Percentiles rank a stretch among this genome's conserved stretches.
phyloP scores from a whole-genome alignment of 1,284 basidiomycete species.

The Ustilago curta region DNA sequence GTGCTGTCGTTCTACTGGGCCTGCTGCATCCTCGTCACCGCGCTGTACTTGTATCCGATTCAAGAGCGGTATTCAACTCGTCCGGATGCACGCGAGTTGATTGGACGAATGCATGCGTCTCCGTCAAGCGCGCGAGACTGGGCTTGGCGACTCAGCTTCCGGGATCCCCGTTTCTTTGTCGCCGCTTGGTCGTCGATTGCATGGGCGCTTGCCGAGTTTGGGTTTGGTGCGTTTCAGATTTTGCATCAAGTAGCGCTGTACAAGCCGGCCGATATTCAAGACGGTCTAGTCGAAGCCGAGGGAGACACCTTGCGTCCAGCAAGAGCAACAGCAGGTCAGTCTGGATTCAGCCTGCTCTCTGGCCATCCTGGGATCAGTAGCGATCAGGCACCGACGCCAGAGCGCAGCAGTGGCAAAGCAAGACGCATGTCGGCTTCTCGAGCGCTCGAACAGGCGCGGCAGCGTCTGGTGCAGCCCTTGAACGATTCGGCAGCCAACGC shows the following conservation, averaged over 20 bases:
- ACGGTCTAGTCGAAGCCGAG: background rate
- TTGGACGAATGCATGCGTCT: background rate
- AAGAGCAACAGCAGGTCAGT: slow-evolving; percentile 21
- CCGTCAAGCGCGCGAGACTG: slow-evolving; percentile 24
- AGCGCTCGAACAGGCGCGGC: slow-evolving; percentile 44
- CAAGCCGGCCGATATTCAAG: slow-evolving; percentile 24
- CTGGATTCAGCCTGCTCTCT: slow-evolving; percentile 39
- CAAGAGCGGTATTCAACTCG: slow-evolving; percentile 31
- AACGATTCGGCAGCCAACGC: background rate
- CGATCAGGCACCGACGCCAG: slow-evolving; percentile 20
- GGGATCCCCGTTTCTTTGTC: slow-evolving; percentile 47
- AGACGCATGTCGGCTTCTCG: slow-evolving; percentile 38
- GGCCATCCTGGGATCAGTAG: slow-evolving; percentile 12
- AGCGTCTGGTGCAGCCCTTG: slow-evolving; percentile 34
- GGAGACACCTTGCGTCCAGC: background rate
- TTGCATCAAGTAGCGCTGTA: slow-evolving; percentile 48
- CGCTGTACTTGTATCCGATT: slow-evolving; percentile 45
- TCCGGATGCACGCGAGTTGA: background rate
- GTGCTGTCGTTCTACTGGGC: slow-evolving; percentile 50
- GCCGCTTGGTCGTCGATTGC: slow-evolving; percentile 46
- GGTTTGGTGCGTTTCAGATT: slow-evolving; percentile 45
- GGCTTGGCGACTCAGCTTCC: slow-evolving; percentile 45
- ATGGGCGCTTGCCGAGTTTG: slow-evolving; percentile 44
- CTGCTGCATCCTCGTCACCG: slow-evolving; percentile 46
- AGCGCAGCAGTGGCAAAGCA: slow-evolving; percentile 32